Conservation (phyloP, 768 basidiomycete genomes). For the Coprinopsis marcescibilis region DNA sequence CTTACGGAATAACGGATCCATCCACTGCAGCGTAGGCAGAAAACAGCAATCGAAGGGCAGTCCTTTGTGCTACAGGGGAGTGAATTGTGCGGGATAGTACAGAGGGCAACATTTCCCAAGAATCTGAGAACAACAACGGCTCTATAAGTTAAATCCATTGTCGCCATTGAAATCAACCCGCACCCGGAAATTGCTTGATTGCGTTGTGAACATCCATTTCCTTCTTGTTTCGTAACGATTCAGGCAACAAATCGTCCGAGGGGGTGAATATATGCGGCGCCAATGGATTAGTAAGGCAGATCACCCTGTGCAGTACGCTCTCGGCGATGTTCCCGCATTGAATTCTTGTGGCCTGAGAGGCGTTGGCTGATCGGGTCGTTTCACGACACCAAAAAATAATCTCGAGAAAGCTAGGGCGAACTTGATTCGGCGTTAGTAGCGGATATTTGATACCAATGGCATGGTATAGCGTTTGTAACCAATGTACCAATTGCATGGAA, state of each 20-base stretch:
- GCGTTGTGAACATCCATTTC: background rate
- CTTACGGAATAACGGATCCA: background rate
- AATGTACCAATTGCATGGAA: background rate
- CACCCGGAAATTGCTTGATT: slow-evolving; percentile 5
- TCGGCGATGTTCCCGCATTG: too few species aligned
- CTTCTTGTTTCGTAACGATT: background rate
- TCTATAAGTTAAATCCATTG: background rate
- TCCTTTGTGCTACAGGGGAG: slow-evolving; percentile 6
- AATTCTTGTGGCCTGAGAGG: too few species aligned
- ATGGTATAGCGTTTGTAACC: background rate
- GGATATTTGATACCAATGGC: background rate
- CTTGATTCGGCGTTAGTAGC: background rate
- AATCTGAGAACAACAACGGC: background rate
- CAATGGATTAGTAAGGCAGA: too few species aligned
- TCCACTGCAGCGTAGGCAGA: background rate
- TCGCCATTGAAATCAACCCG: background rate
- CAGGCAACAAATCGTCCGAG: background rate
- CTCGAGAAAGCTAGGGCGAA: background rate
- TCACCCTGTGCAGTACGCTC: too few species aligned
- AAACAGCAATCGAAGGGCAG: slow-evolving; percentile 5
- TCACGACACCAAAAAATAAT: background rate
- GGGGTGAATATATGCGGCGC: too few species aligned
- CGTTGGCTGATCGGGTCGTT: background rate
- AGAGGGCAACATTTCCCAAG: slow-evolving; percentile 3
- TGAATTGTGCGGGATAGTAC: background rate